Base-by-base conservation (phyloP, 1,139 yeast genomes). In the Scheffersomyces titani region DNA sequence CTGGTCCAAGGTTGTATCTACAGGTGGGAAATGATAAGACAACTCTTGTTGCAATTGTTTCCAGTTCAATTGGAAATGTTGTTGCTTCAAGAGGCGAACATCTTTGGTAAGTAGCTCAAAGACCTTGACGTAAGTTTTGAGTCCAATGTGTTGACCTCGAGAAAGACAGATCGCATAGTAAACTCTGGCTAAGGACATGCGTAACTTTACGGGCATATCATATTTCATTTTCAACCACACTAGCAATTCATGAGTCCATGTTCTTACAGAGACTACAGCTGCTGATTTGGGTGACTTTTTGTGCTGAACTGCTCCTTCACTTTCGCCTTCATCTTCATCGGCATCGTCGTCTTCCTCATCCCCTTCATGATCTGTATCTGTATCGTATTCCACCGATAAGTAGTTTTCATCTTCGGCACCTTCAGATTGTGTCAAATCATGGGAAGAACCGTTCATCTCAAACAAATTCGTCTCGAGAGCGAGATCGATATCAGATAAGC, bases 221-320 rank as follows among this genome's bases (percentile, higher is more conserved):
- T 90, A 88, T 69, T 92, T 92, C 85, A 90, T 88, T 61, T 84
- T 84, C 59, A 92, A 73, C 86, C 97, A 90, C 50, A 90, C 88
- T 56, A 87, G 81, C 61, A 94, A 80, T 69, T 92, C 98, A 57
- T 90, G 88, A 0, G 98, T 90, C 97, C 98, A 93, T 59, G 90
- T 91, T 55, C 89, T 82, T 9, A 91, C 88, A 49, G 88, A 84
- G 9, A 90, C 86, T 5, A 90, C 88, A 0, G 94, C 87, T 0
- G 96, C 90, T 0, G 91, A 86, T 62, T 83, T 81, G 4, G 89
- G 86, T 3, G 88, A 80, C 18, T 85, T 81, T 61, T 86, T 87
- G 59, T 87, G 85, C 56, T 84, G 83, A 52, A 55, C 69, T 45
- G 68, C 70, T 30, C 65, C 66, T 24, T 72, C 73, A 36, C 70